These are phyloP conservation scores for Podaxis sp. DNA, from an alignment of 768 basidiomycete species.

Conservation along the genomic window DNA sequence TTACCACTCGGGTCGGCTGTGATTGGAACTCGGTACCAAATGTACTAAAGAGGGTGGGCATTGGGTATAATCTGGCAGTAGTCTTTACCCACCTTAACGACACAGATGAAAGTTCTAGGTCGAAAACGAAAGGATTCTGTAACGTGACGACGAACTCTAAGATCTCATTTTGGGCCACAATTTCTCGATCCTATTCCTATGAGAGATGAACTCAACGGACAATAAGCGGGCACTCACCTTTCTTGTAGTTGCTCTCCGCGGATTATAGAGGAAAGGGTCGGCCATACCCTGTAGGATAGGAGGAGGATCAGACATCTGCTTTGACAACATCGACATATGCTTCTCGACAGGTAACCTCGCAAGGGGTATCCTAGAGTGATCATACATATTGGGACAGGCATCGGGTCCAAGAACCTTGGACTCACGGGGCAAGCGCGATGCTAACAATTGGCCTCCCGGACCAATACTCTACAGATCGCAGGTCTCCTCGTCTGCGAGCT, in stretches of 20 bases:
- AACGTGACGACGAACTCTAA: conserved; percentile 81
- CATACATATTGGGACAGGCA: conserved; percentile 11
- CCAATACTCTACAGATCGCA: conserved; percentile 80
- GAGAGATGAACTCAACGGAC: neutral
- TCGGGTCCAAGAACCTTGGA: neutral
- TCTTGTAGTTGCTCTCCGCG: conserved; percentile 54
- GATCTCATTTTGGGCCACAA: conserved; percentile 78
- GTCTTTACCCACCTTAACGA: conserved; percentile 60
- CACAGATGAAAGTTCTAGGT: conserved; percentile 80
- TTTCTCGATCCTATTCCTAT: conserved; percentile 42
- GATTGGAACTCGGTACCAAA: conserved; percentile 75
- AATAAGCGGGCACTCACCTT: conserved; percentile 40
- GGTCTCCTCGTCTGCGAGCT: conserved; percentile 73
- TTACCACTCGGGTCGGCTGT: conserved; percentile 52
- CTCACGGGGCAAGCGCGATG: conserved; percentile 75
- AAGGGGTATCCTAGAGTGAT: conserved; percentile 51
- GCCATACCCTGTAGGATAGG: conserved; percentile 54
- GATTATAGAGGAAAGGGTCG: conserved; percentile 92
- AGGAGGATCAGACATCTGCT: conserved; percentile 32
- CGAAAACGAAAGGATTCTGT: conserved; percentile 91
- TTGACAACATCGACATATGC: conserved; percentile 48
- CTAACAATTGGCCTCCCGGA: conserved; percentile 74
- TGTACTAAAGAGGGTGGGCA: conserved; percentile 46
- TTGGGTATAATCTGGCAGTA: conserved; percentile 1
- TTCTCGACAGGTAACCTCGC: conserved; percentile 74